Base-by-base conservation (phyloP, 352 stramenopile genomes). In the Phytopythium mirpurense region DNA sequence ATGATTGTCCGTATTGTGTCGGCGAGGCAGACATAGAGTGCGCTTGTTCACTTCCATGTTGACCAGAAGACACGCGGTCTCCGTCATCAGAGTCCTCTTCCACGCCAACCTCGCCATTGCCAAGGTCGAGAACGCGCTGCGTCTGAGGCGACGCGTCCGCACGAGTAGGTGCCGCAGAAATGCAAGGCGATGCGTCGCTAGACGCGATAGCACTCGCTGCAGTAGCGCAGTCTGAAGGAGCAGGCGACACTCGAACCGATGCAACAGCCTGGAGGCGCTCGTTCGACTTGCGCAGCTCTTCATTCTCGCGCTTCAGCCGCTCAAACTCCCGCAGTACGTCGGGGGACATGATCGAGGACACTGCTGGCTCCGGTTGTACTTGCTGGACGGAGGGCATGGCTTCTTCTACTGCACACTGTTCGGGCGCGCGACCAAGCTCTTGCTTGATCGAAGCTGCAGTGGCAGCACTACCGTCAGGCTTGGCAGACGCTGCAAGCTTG, bases 231-330 rank as follows among this genome's bases (percentile, higher is more conserved):
- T 11, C 32, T 23, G n/a, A 16, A 19, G 23, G 24, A 36, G 0
- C n/a, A 10, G 35, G 21, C 21, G 34, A 32, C 12, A 42, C 26
- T 15, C 42, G 43, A 21, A 19, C 34, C 11, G 45, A 37, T 32
- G 59, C 61, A 60, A 62, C 65, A 27, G 73, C 74, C 63, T 86
- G 72, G 0, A 88, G 66, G 16, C 72, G 57, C 21, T 86, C 76
- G 29, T 90, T 90, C 18, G 77, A 90, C 18, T 67, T 67, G 16
- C 76, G 79, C 18, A 90, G 63, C 19, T 60, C 57, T 46, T 86
- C 72, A 55, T 90, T 90, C 37, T 90, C 79, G 21, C 64, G 63
- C 62, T 74, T 85, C 16, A 90, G 61, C 2, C 77, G 74, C 46
- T 87, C 79, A 47, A 84, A 84, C 44, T 88, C 79, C 23, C 64